phyloP scores from a whole-genome alignment of 2,329 filamentous ascomycete species.

The Ceratocystis cubensis region DNA sequence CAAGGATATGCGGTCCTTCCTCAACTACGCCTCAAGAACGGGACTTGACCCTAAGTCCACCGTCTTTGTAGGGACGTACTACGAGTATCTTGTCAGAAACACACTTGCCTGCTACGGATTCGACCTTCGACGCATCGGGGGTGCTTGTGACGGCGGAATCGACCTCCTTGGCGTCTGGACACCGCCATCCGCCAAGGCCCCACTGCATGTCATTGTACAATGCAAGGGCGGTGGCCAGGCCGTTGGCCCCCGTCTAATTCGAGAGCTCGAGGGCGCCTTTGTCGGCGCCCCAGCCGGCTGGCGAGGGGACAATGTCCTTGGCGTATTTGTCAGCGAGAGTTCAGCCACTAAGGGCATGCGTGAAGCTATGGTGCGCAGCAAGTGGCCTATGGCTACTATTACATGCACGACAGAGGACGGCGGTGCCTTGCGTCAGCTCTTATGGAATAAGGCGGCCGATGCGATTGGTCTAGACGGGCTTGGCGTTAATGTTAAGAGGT shows the following conservation, averaged over 20 bases:
- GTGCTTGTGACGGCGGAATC: slow-evolving; percentile 55
- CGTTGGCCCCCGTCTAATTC: slow-evolving; percentile 46
- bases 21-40: slow-evolving; percentile 47
- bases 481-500: slow-evolving; percentile 38
- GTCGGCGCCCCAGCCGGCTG: slow-evolving; percentile 60
- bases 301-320: slow-evolving; percentile 53
- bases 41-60: slow-evolving; percentile 44
- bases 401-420: slow-evolving; percentile 40
- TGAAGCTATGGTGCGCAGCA: slow-evolving; percentile 54
- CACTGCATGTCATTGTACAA: slow-evolving; percentile 44
- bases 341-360: slow-evolving; percentile 68
- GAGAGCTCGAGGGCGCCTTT: slow-evolving; percentile 73
- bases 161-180: slow-evolving; percentile 62
- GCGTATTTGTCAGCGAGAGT: slow-evolving; percentile 54
- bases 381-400: slow-evolving; percentile 59
- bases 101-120: slow-evolving; percentile 51
- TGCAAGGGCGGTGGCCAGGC: slow-evolving; percentile 52
- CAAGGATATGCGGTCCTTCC: slow-evolving; percentile 50
- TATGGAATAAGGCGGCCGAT: slow-evolving; percentile 58
- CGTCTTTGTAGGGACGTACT: slow-evolving; percentile 59
- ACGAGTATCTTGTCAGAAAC: slow-evolving; percentile 56
- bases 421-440: slow-evolving; percentile 51
- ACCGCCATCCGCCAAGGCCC: slow-evolving; percentile 33
- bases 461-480: slow-evolving; percentile 50
- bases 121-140: slow-evolving; percentile 51